Percentiles rank a stretch among this genome's conserved stretches.
Evolutionary conservation across 257 asterid genomes (phyloP).

Genomic region (Solanum chiquidenum): DNA sequence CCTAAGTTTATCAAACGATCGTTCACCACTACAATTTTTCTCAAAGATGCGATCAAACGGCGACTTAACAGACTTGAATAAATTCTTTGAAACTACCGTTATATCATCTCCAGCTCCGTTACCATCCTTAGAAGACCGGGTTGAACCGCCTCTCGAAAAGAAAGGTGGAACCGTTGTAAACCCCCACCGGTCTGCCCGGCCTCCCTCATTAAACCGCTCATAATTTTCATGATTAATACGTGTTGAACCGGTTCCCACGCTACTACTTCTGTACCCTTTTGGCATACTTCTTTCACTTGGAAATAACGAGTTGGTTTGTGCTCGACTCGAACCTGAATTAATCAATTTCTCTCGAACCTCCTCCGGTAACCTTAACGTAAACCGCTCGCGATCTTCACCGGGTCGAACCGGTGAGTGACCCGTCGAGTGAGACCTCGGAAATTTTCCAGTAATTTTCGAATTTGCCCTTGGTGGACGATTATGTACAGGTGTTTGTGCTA

Average conservation of each 20-base stretch:
- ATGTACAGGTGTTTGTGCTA: not conserved
- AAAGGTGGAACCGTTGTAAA: conserved; percentile 1
- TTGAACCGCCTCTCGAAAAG: conserved; percentile 9
- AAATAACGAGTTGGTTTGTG: conserved; percentile 1
- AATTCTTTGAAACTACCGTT: not conserved
- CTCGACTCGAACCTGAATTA: conserved; percentile 8
- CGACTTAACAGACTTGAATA: conserved; percentile 9
- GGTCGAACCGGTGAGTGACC: conserved; percentile 21
- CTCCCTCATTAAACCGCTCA: conserved; percentile 10
- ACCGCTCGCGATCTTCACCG: conserved; percentile 17
- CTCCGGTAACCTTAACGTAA: conserved; percentile 25
- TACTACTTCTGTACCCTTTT: conserved; percentile 17
- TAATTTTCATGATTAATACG: not conserved
- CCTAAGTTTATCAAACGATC: conserved; percentile 12
- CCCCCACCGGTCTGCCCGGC: conserved; percentile 8
- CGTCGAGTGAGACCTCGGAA: conserved; percentile 17
- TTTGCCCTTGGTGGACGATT: conserved; percentile 1
- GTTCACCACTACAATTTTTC: conserved; percentile 12
- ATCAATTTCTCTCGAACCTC: conserved; percentile 11
- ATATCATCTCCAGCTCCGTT: not conserved
- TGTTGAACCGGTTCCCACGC: conserved; percentile 3
- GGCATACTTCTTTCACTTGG: conserved; percentile 12
- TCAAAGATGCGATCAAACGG: conserved; percentile 22
- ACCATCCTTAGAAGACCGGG: conserved; percentile 1
- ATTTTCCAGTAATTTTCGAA: not conserved